Evolutionary conservation across 208 protist genomes (phyloP), one percentile per base, ranked within the genome.

Genomic region (Leishmania major): DNA sequence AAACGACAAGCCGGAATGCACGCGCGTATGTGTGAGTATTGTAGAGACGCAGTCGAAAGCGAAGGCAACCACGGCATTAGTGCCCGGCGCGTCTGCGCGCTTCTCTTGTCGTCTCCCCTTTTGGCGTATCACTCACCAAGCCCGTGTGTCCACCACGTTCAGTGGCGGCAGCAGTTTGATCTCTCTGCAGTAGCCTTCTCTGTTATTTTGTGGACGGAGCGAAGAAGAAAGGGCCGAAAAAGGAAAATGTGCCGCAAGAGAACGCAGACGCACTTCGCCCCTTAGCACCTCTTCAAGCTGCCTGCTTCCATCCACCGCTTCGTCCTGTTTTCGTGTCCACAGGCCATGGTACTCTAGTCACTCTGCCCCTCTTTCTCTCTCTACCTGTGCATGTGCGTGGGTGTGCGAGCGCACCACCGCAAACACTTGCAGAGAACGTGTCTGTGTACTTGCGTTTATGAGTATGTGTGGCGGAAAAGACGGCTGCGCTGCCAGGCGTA

Each of bases 261-360:
- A 45, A 35, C 45, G 45, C 47, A 3, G 25, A 47, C 25, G 45
- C 70, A 22, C 28, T 11, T 55, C 13, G n/a, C 70, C 8, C 43
- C 28, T 53, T 53, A 25, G 40, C 67, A n/a, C 40, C 22, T 47
- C 67, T 47, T 19, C 28, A n/a, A 15, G 17, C 22, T 72, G 49
- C 40, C 67, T 40, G 28, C 62, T 13, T 69, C 11, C 31, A 1
- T 69, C 15, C 31, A 40, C 31, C 31, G 31, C 17, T 40, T 72
- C 40, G 67, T 47, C 40, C 67, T 72, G 22, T n/a, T 47, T 47
- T 43, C 31, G 19, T 72, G 6, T 7, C 11, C 40, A 49, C 31
- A 3, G 35, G 67, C 67, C 40, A 72, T 47, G 17, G 40, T 45
- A 37, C 22, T 47, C 71, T 35, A 84, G 82, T 62, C 47, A 60